A percentile compares a stretch with the other conserved stretches of the same genome.
Evolutionary conservation across 192 early-diverging fungal genomes (phyloP).

Genomic region (Dissophora ornata): DNA sequence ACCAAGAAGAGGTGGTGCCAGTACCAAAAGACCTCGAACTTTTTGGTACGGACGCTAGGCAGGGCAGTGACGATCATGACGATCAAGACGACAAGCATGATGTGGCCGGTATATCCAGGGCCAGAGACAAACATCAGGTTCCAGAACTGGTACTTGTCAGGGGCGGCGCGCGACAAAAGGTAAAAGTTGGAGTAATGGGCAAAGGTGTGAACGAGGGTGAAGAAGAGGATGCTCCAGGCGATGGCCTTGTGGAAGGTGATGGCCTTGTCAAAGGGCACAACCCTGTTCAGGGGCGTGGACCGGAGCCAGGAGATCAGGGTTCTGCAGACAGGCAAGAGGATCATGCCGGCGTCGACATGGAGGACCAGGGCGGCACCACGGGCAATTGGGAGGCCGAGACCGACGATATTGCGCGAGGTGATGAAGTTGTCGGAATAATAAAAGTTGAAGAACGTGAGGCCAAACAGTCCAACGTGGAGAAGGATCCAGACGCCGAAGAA

Average conservation of each 20-base stretch:
- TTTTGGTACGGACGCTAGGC: slow-evolving; percentile 61
- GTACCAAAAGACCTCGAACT: slow-evolving; percentile 86
- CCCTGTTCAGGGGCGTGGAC: slow-evolving; percentile 65
- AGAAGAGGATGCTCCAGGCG: slow-evolving; percentile 74
- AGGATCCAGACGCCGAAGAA: slow-evolving; percentile 66
- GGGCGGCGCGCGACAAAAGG: slow-evolving; percentile 19
- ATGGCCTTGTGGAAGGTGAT: slow-evolving; percentile 81
- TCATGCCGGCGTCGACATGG: slow-evolving; percentile 76
- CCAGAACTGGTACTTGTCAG: slow-evolving; percentile 44
- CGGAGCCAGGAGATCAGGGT: slow-evolving; percentile 70
- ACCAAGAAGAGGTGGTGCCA: slow-evolving; percentile 80
- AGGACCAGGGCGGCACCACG: slow-evolving; percentile 74
- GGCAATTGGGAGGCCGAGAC: slow-evolving; percentile 66
- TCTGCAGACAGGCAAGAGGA: slow-evolving; percentile 87
- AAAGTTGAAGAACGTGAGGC: slow-evolving; percentile 72
- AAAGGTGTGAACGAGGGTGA: slow-evolving; percentile 69
- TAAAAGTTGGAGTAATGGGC: slow-evolving; percentile 72
- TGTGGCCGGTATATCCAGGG: slow-evolving; percentile 76
- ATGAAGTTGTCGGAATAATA: slow-evolving; percentile 65
- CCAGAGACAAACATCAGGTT: slow-evolving; percentile 55
- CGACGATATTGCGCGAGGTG: slow-evolving; percentile 60
- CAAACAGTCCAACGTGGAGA: slow-evolving; percentile 67
- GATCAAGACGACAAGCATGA: slow-evolving; percentile 69
- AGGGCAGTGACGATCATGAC: slow-evolving; percentile 70
- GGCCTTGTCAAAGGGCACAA: slow-evolving; percentile 78